These are phyloP conservation scores for Lophium mytilinum DNA, from an alignment of 495 filamentous ascomycete species.

Conservation along the genomic window DNA sequence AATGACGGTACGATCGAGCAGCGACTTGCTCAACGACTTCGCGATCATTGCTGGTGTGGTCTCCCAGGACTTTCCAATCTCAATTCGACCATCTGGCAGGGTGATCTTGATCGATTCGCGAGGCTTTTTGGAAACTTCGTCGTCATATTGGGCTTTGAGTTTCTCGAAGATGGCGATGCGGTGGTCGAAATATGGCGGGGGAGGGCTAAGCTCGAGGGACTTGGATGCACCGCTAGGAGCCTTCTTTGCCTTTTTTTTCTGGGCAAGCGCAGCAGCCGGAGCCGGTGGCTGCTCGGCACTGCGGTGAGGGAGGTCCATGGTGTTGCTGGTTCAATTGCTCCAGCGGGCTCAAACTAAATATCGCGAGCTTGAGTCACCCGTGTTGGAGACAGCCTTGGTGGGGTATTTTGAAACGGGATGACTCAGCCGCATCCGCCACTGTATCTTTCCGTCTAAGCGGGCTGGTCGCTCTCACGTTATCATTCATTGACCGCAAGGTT, in stretches of 20 bases:
- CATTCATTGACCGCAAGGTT: too few species aligned
- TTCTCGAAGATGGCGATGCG: conserved; percentile 81
- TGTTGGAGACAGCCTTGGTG: too few species aligned
- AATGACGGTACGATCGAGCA: conserved; percentile 70
- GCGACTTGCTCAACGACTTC: conserved; percentile 47
- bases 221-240: conserved; percentile 36
- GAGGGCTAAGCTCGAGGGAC: conserved; percentile 53
- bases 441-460: too few species aligned
- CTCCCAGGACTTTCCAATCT: conserved; percentile 60
- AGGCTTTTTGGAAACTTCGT: conserved; percentile 56
- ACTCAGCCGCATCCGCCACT: too few species aligned
- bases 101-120: conserved; percentile 60
- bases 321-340: too few species aligned
- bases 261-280: too few species aligned
- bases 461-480: too few species aligned
- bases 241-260: conserved; percentile 43
- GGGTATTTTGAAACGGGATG: too few species aligned
- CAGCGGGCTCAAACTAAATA: too few species aligned
- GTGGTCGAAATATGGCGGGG: conserved; percentile 71
- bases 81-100: conserved; percentile 52
- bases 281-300: too few species aligned
- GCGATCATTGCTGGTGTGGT: conserved; percentile 62
- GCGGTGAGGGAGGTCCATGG: too few species aligned
- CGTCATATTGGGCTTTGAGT: conserved; percentile 73
- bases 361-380: too few species aligned